Evolutionary conservation across 805 yeast genomes (phyloP), one percentile per base, ranked within the genome.

Genomic region (Hanseniaspora guilliermondii): DNA sequence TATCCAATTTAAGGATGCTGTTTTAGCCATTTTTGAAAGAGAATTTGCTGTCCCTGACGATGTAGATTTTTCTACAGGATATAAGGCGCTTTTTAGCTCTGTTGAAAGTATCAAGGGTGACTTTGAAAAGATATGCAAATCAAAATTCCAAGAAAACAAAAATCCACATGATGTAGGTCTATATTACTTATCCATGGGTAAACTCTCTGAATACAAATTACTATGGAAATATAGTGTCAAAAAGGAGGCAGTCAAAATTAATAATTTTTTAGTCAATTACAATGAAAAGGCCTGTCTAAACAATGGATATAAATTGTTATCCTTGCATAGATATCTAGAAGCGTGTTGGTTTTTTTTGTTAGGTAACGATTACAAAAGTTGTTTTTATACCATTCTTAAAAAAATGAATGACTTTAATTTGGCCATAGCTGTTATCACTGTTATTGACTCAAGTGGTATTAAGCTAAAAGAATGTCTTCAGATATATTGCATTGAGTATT

Each of bases 331-430:
- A 44, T 50, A 50, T n/a, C 17, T 8, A n/a, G 54, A 50, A 27
- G 54, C 54, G 2, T 50, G 54, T 25, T 50, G 54, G 54, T 50
- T 50, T 19, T 50, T 50, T 24, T 50, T 50, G 37, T n/a, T 50
- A 41, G 54, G 54, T 2, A 12, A 42, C 9, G 54, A 50, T n/a
- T 50, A 50, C 17, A 50, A 44, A 36, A 50, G 54, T n/a, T 42
- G 46, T 46, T 50, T 50, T 19, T 50, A 25, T 36, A 50, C 54
- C 2, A 19, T 39, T 12, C 32, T 50, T 22, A 50, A 44, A 19
- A 50, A 46, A 25, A 42, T 50, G 54, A 24, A 44, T 19, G 24
- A 17, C 6, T 50, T 38, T 24, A 19, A 22, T 3, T 24, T 50
- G 30, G 54, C 37, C 7, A 30, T 50, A 17, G 42, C 37, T 8